Evolutionary conservation across 202 grass and related monocot species (phyloP).

Genomic region (Sporobolus alterniflorus): DNA sequence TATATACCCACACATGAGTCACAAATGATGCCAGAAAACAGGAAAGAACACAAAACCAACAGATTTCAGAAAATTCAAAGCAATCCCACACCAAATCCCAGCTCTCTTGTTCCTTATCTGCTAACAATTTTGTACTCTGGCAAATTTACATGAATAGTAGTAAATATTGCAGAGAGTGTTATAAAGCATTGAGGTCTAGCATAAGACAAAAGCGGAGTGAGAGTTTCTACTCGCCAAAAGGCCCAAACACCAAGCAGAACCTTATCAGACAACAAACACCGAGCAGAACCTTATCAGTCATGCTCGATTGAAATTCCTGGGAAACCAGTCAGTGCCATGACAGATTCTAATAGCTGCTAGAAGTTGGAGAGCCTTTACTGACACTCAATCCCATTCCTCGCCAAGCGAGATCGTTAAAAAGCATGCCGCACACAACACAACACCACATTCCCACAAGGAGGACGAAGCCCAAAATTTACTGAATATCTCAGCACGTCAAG

Average conservation of each 20-base stretch:
- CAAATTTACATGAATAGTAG: neutral
- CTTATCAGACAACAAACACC: neutral
- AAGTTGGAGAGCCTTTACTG: neutral
- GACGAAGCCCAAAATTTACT: neutral
- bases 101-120: neutral
- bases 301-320: neutral
- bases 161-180: neutral
- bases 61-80: slow-evolving; percentile 14
- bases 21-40: slow-evolving; percentile 1
- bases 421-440: neutral
- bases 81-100: neutral
- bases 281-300: neutral
- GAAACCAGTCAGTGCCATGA: neutral
- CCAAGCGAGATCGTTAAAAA: neutral
- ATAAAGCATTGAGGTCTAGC: neutral
- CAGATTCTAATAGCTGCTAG: neutral
- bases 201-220: neutral
- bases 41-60: neutral
- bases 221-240: slow-evolving; percentile 12
- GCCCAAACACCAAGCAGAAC: neutral
- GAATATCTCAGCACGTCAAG: neutral
- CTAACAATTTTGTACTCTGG: neutral
- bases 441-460: neutral
- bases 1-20: neutral
- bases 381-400: neutral